Conservation (phyloP, 768 basidiomycete species). For the Holtermannia corniformis region DNA sequence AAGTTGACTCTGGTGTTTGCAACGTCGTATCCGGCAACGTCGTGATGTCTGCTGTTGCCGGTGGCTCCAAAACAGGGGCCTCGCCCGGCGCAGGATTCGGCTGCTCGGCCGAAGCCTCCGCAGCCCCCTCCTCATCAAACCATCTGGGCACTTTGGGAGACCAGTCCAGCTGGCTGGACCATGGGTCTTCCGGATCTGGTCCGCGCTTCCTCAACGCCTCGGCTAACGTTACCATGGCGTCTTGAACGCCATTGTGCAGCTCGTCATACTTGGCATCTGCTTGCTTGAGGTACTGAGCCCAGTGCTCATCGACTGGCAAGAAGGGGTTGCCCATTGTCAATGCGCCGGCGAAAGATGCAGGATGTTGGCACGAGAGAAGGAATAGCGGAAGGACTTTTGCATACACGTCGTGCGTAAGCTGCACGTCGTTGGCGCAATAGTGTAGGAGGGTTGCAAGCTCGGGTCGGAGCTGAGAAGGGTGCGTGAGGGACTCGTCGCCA, state of each 20-base stretch:
- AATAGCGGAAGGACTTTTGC: conserved; percentile 68
- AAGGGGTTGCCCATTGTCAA: conserved; percentile 86
- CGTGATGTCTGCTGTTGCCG: too few relatives aligned
- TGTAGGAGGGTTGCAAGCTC: conserved; percentile 63
- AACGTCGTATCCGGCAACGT: too few relatives aligned
- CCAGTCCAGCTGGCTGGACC: conserved; percentile 91
- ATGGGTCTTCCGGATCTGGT: conserved; percentile 64
- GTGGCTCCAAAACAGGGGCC: too few relatives aligned
- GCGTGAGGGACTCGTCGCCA: conserved; percentile 60
- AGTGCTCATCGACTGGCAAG: conserved; percentile 77
- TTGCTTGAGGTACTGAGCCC: conserved; percentile 69
- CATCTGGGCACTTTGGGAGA: conserved; percentile 56
- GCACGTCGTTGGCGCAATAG: conserved; percentile 81
- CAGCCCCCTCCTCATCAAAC: conserved; percentile 17
- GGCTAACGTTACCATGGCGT: conserved; percentile 59
- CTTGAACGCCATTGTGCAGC: conserved; percentile 56
- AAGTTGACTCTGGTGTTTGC: too few relatives aligned
- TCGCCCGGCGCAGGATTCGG: too few relatives aligned
- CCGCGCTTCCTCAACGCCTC: conserved; percentile 47
- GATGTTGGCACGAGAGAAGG: conserved; percentile 72
- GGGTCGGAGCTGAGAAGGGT: conserved; percentile 55
- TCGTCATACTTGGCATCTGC: conserved; percentile 69
- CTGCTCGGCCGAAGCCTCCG: neutral
- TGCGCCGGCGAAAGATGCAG: conserved; percentile 84
- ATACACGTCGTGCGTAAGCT: conserved; percentile 74